Percentiles rank a stretch among this genome's conserved stretches.
Conservation (phyloP, 2,329 filamentous ascomycete genomes). For the Orbilia blumenaviensis region DNA sequence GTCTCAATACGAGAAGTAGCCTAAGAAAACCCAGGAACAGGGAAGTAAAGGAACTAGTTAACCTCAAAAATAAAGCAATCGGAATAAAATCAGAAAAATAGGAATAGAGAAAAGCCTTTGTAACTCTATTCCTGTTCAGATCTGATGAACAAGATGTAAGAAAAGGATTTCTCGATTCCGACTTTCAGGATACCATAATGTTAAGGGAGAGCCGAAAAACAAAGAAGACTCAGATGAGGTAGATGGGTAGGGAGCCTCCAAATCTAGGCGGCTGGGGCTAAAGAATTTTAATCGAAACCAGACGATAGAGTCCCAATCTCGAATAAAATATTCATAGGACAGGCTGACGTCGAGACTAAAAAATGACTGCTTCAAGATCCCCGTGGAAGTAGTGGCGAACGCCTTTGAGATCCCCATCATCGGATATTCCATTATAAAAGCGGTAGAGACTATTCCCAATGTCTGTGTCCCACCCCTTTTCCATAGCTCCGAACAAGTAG, state of each 20-base stretch:
- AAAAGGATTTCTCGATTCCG: too few species aligned
- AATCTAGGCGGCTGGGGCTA: too few species aligned
- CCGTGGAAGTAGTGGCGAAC: not conserved
- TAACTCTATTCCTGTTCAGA: not conserved
- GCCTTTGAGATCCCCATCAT: slow-evolving; percentile 17
- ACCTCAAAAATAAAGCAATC: not conserved
- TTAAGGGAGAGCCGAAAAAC: too few species aligned
- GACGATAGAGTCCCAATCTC: too few species aligned
- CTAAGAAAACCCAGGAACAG: too few species aligned
- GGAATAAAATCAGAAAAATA: not conserved
- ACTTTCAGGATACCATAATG: too few species aligned
- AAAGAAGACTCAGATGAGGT: too few species aligned
- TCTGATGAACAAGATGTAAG: not conserved
- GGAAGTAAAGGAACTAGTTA: not conserved
- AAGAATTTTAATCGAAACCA: too few species aligned
- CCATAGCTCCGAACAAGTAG: slow-evolving; percentile 21
- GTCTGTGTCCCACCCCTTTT: slow-evolving; percentile 28
- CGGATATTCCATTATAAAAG: slow-evolving; percentile 10
- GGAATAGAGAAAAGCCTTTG: not conserved
- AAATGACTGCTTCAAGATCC: not conserved
- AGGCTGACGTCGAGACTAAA: not conserved
- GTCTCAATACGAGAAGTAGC: too few species aligned
- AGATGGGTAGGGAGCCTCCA: too few species aligned
- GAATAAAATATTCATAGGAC: not conserved
- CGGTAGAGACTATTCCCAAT: slow-evolving; percentile 3